Base-by-base conservation (phyloP, 1,139 yeast species). In the Torulaspora globosa region DNA sequence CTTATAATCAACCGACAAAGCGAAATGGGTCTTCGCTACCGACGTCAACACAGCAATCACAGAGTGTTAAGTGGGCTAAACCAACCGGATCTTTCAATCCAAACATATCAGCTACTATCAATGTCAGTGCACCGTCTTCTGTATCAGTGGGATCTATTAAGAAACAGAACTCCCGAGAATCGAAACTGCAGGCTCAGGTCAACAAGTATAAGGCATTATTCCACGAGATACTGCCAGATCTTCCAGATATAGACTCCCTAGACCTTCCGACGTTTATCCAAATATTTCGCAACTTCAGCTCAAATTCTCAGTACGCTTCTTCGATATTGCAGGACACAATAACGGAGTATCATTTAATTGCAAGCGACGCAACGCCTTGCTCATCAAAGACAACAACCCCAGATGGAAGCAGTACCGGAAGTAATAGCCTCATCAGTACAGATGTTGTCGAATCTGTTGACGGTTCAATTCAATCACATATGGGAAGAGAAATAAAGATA, bases 1-100 rank as follows among this genome's bases (percentile, higher is more conserved):
- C 89, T 0, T 84, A 83, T 59, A 82, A 82, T 58, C 84, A 82
- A 59, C 92, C 92, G n/a, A 78, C 84, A 30, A 75, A 79, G 51
- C 69, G 92, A 44, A 78, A 79, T 58, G 42, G 45, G 41, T 19
- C 43, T 12, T 30, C 28, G 27, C 12, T 18, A 16, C 34, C 41
- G 26, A 41, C 39, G 29, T 27, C 34, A 14, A 31, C 38, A 14
- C 41, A 38, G 21, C 41, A 34, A 10, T 34, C 36, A 15, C 34
- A 40, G 18, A 30, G 14, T 5, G 29, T 32, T 14, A 19, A 24
- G 21, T 35, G 21, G 19, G 27, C 27, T 15, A 38, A 21, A 39
- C 39, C 27, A 31, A 28, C 19, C 2, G 36, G 30, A 3, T 9
- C 18, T 24, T 27, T 31, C 19, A 41, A 28, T 14, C 18, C 39